Percentiles rank a stretch among this genome's conserved stretches.
phyloP scores from a whole-genome alignment of 108 stramenopile species.

The Hondaea fermentalgiana region DNA sequence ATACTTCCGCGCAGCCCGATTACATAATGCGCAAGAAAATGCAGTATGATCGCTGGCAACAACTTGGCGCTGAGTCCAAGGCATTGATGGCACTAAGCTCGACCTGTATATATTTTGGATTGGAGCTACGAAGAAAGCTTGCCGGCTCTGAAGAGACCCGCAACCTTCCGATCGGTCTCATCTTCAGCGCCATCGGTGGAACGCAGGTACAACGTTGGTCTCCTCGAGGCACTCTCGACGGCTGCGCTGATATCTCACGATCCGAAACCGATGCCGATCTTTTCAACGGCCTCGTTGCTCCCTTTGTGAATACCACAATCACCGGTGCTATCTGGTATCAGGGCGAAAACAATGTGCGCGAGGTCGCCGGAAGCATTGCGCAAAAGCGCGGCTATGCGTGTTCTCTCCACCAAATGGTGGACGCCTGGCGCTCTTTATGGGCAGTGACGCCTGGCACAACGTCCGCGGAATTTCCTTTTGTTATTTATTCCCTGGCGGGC shows the following conservation, averaged over 20 bases:
- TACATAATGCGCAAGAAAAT: background rate
- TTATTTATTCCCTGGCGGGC: background rate
- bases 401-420: background rate
- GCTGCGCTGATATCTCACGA: background rate
- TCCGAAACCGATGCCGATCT: background rate
- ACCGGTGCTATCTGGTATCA: constrained; percentile 10
- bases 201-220: background rate
- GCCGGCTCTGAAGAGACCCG: background rate
- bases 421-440: background rate
- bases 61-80: background rate
- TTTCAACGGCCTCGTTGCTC: background rate
- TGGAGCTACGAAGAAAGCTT: background rate
- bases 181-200: background rate
- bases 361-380: background rate
- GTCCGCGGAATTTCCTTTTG: background rate
- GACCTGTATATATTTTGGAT: background rate
- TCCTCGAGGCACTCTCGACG: background rate
- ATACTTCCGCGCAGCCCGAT: background rate
- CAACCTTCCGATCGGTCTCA: background rate
- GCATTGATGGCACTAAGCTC: background rate
- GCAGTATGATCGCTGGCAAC: background rate
- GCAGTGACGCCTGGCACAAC: background rate
- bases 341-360: constrained; percentile 13
- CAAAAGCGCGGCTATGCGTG: background rate
- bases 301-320: constrained; percentile 8